A percentile compares a stretch with the other conserved stretches of the same genome.
These are phyloP conservation scores for Corchorus capsularis DNA, from an alignment of 345 rosid species.

Conservation along the genomic window DNA sequence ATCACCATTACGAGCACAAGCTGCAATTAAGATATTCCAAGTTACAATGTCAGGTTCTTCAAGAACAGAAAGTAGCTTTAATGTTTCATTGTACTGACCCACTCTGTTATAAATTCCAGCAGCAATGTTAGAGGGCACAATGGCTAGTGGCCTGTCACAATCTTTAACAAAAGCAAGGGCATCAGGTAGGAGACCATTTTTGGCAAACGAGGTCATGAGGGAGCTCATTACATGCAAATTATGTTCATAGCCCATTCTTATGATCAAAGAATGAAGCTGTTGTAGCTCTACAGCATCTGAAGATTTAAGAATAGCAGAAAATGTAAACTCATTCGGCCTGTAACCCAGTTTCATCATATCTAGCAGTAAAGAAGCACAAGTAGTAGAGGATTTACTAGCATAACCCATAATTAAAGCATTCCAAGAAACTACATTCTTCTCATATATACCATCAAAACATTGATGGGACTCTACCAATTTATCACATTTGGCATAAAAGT, in stretches of 20 bases:
- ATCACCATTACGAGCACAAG: slow-evolving; percentile 64
- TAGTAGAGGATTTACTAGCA: slow-evolving; percentile 42
- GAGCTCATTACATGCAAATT: slow-evolving; percentile 68
- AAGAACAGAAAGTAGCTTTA: slow-evolving; percentile 63
- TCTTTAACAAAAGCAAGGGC: slow-evolving; percentile 52
- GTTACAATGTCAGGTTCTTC: slow-evolving; percentile 77
- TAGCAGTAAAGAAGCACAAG: slow-evolving; percentile 41
- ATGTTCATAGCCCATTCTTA: slow-evolving; percentile 65
- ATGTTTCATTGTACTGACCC: slow-evolving; percentile 57
- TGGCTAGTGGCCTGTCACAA: slow-evolving; percentile 35
- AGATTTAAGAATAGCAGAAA: slow-evolving; percentile 62
- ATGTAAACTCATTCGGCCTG: slow-evolving; percentile 71
- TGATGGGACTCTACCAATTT: slow-evolving; percentile 49
- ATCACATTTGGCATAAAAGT: slow-evolving; percentile 70
- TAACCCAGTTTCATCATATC: slow-evolving; percentile 62
- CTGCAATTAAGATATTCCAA: slow-evolving; percentile 80
- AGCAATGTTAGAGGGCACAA: slow-evolving; percentile 50
- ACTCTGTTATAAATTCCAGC: slow-evolving; percentile 73
- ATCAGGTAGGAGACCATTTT: slow-evolving; percentile 52
- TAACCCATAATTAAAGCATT: slow-evolving; percentile 72
- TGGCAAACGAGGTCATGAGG: slow-evolving; percentile 68
- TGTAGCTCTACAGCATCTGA: slow-evolving; percentile 38
- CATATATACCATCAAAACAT: slow-evolving; percentile 55
- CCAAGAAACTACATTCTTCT: slow-evolving; percentile 82
- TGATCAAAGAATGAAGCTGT: slow-evolving; percentile 67